Conservation (phyloP, 2,329 filamentous ascomycete genomes). For the Fusarium heterosporum region DNA sequence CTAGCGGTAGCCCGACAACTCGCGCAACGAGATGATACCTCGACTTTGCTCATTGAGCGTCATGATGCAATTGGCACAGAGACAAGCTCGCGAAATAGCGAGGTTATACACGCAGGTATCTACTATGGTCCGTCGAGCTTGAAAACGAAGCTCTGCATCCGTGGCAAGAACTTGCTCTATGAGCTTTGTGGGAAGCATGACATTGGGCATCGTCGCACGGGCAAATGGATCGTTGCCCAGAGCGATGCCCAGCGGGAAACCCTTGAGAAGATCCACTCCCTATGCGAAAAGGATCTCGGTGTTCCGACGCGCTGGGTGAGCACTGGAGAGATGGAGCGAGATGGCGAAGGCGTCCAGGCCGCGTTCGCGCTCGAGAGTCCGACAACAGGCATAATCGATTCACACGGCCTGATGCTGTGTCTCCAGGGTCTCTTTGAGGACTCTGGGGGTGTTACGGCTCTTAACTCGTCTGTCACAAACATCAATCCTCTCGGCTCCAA, state of each 20-base stretch:
- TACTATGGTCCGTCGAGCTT: constrained; percentile 84
- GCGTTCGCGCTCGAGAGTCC: constrained; percentile 78
- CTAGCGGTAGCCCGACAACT: constrained; percentile 82
- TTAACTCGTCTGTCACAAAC: constrained; percentile 72
- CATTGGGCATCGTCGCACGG: constrained; percentile 79
- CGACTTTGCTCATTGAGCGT: constrained; percentile 84
- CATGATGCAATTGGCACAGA: constrained; percentile 82
- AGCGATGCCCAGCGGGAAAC: constrained; percentile 75
- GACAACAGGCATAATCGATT: constrained; percentile 91
- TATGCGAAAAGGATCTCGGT: constrained; percentile 54
- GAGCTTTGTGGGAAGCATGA: constrained; percentile 74
- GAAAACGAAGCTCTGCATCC: constrained; percentile 86
- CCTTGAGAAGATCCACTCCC: constrained; percentile 63
- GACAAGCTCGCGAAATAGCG: constrained; percentile 90
- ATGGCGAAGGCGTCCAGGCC: constrained; percentile 82
- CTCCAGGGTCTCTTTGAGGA: constrained; percentile 83
- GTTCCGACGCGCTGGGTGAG: constrained; percentile 81
- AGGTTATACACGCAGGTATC: constrained; percentile 95
- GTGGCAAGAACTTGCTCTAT: constrained; percentile 82
- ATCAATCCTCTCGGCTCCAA: constrained; percentile 63
- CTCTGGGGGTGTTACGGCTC: constrained; percentile 77
- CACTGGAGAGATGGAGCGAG: constrained; percentile 67
- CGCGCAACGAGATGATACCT: constrained; percentile 69
- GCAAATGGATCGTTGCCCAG: constrained; percentile 97
- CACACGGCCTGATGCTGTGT: constrained; percentile 84